phyloP scores from a whole-genome alignment of 2,329 filamentous ascomycete species.

The Tolypocladium album region DNA sequence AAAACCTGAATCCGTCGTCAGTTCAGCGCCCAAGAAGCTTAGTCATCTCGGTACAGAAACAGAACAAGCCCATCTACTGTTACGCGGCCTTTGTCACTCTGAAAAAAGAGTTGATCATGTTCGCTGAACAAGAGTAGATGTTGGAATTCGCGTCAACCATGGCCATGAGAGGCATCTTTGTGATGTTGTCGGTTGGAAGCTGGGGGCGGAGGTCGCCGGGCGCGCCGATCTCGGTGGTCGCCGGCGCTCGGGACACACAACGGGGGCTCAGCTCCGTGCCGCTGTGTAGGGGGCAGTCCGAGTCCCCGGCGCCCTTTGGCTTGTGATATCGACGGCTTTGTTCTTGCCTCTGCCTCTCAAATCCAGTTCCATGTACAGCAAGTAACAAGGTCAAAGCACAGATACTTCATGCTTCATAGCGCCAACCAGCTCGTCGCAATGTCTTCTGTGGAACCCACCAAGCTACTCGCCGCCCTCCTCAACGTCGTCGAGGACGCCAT shows the following conservation, averaged over 20 bases:
- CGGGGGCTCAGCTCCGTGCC: neutral
- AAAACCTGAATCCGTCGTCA: neutral
- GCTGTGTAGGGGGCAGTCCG: neutral
- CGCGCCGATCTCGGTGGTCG: neutral
- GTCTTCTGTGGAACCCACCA: neutral
- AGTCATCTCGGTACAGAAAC: neutral
- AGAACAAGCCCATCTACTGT: neutral
- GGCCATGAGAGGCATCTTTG: neutral
- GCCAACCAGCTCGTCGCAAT: neutral
- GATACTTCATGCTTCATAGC: neutral
- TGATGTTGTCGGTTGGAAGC: neutral
- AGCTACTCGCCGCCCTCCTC: constrained; percentile 28
- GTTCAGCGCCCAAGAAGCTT: neutral
- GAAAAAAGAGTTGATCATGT: neutral
- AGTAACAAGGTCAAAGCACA: neutral
- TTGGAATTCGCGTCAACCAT: too few species aligned
- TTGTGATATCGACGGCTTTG: neutral
- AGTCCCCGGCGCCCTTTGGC: neutral
- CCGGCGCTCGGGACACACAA: neutral
- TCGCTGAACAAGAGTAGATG: neutral
- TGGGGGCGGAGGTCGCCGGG: constrained; percentile 1
- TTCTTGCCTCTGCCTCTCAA: neutral
- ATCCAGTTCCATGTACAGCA: neutral
- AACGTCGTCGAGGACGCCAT: constrained; percentile 32
- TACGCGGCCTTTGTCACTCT: neutral